Evolutionary conservation across 768 basidiomycete species (phyloP).

Genomic region (Calocybe indica): DNA sequence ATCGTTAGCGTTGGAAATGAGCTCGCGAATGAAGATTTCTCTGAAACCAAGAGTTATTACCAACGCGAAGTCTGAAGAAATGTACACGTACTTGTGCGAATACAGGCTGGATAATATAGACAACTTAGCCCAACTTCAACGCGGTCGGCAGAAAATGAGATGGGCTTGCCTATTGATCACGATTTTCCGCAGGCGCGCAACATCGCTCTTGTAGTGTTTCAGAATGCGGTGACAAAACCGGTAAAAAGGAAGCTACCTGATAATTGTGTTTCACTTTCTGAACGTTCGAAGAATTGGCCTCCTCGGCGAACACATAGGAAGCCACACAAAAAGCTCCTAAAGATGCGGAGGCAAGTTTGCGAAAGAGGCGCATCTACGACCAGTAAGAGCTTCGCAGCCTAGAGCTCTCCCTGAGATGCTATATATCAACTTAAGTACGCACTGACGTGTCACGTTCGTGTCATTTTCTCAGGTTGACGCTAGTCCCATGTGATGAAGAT

Average conservation of each 20-base stretch:
- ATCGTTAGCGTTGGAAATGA: slow-evolving; percentile 94
- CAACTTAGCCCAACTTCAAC: not conserved
- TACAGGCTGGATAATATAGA: slow-evolving; percentile 52
- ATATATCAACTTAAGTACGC: not conserved
- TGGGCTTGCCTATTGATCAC: slow-evolving; percentile 75
- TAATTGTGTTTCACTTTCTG: slow-evolving; percentile 62
- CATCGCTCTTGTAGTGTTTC: slow-evolving; percentile 64
- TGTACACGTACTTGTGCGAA: slow-evolving; percentile 59
- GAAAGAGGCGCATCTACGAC: slow-evolving; percentile 51
- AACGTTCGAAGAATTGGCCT: slow-evolving; percentile 24
- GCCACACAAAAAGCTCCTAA: slow-evolving; percentile 30
- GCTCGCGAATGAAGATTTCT: slow-evolving; percentile 83
- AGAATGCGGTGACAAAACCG: no score
- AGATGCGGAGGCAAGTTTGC: slow-evolving; percentile 39
- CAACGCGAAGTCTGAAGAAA: not conserved
- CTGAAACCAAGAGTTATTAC: slow-evolving; percentile 25
- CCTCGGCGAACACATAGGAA: slow-evolving; percentile 44
- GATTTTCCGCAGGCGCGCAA: slow-evolving; percentile 86
- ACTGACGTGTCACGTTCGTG: slow-evolving; percentile 52
- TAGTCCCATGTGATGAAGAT: slow-evolving; percentile 12
- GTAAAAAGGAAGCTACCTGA: slow-evolving; percentile 40
- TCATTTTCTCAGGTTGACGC: slow-evolving; percentile 21
- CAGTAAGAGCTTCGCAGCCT: slow-evolving; percentile 2
- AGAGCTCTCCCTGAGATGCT: no score
- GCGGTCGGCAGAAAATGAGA: not conserved